These are phyloP conservation scores for Zostera marina DNA, from an alignment of 116 monocot species.

Conservation along the genomic window DNA sequence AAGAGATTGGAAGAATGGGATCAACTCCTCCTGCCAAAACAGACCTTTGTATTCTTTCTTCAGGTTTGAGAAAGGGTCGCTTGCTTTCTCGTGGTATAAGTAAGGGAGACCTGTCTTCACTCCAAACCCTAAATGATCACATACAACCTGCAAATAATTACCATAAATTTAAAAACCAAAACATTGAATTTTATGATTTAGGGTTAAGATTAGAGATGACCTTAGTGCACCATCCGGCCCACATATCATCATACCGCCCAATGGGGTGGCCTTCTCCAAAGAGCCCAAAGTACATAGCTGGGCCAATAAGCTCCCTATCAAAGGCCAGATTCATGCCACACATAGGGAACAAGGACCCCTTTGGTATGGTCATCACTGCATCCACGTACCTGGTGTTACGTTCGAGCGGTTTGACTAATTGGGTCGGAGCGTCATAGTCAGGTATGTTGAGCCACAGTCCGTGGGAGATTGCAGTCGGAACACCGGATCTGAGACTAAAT, in stretches of 20 bases:
- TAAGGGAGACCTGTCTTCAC: slow-evolving; percentile 55
- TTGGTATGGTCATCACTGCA: slow-evolving; percentile 58
- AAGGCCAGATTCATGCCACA: slow-evolving; percentile 80
- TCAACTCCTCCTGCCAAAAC: slow-evolving; percentile 55
- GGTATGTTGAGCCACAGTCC: slow-evolving; percentile 58
- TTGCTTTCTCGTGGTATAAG: slow-evolving; percentile 54
- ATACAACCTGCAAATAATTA: slow-evolving; percentile 33
- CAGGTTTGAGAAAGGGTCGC: slow-evolving; percentile 53
- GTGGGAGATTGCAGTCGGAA: slow-evolving; percentile 25
- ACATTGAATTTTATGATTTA: background rate
- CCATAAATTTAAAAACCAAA: background rate
- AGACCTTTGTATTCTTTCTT: slow-evolving; percentile 52
- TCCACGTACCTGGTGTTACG: slow-evolving; percentile 64
- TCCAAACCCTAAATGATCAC: slow-evolving; percentile 44
- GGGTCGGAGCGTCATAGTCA: slow-evolving; percentile 59
- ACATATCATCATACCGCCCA: slow-evolving; percentile 75
- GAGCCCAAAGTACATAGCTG: slow-evolving; percentile 80
- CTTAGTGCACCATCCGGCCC: slow-evolving; percentile 79
- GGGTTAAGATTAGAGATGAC: slow-evolving; percentile 1
- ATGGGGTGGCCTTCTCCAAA: slow-evolving; percentile 82
- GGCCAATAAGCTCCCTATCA: slow-evolving; percentile 59
- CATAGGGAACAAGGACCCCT: slow-evolving; percentile 70
- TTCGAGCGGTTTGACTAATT: slow-evolving; percentile 51
- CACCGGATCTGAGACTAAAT: slow-evolving; percentile 2
- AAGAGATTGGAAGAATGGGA: slow-evolving; percentile 47